Conservation (phyloP, 2,329 filamentous ascomycete genomes). For the Colletotrichum kahawae region DNA sequence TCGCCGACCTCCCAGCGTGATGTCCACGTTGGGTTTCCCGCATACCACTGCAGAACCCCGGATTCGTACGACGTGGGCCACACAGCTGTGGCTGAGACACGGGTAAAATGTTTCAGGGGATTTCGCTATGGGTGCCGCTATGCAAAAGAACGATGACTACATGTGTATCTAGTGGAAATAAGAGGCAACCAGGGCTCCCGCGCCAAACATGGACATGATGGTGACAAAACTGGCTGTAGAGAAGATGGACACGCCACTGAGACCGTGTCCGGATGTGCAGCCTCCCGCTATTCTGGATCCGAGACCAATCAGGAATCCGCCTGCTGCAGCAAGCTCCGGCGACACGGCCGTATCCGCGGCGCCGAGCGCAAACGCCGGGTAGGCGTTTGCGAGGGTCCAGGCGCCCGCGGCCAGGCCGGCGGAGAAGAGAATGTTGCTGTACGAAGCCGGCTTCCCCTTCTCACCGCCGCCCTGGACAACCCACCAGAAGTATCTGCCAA, state of each 20-base stretch:
- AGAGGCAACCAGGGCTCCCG: conserved; percentile 40
- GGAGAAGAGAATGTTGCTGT: conserved; percentile 56
- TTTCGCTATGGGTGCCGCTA: background rate
- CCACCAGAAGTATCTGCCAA: conserved; percentile 59
- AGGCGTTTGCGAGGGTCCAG: conserved; percentile 36
- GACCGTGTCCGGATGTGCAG: conserved; percentile 73
- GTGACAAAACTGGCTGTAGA: conserved; percentile 67
- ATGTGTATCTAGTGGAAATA: conserved; percentile 21
- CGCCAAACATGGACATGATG: conserved; percentile 61
- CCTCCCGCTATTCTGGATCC: conserved; percentile 68
- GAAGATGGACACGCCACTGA: conserved; percentile 69
- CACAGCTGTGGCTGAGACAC: background rate
- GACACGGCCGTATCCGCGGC: conserved; percentile 34
- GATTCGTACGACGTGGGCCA: background rate
- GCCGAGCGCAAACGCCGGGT: conserved; percentile 33
- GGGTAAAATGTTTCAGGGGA: background rate
- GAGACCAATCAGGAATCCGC: conserved; percentile 62
- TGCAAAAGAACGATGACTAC: background rate
- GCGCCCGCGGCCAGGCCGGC: conserved; percentile 55
- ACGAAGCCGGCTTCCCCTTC: conserved; percentile 35
- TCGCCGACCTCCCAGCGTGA: background rate
- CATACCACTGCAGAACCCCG: background rate
- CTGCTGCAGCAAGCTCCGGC: conserved; percentile 47
- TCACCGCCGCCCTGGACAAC: conserved; percentile 33
- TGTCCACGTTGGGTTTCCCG: background rate